Evolutionary conservation across 305 asterid species (phyloP), one percentile per base, ranked within the genome.

Genomic region (Fraxinus velutina): DNA sequence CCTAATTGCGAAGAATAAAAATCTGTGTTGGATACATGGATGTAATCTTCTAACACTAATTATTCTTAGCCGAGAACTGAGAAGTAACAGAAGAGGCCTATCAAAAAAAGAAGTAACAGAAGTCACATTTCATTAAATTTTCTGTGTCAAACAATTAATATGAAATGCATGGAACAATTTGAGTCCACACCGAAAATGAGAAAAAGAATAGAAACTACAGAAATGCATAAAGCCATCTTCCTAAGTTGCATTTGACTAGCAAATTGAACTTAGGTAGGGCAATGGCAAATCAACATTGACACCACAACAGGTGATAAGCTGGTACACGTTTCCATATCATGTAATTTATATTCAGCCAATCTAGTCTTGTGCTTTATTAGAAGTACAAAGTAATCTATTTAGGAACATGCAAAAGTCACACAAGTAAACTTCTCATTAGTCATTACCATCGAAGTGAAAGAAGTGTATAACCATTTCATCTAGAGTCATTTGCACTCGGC

Each of bases 361-460:
- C 19, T 66, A 66, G 17, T 66, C 34, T 27, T 66, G 73, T 1
- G 34, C 73, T 10, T 66, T 27, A 66, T 22, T 12, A 24, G 37
- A 66, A 4, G 37, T 29, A 70, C 74, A 68, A 10, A 9, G 37
- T 13, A 30, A 70, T 70, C 4, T 70, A 70, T 4, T 32, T 13
- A 70, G 19, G 44, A 32, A 24, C 21, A 27, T 9, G 44, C 22
- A 32, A 15, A 70, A 70, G n/a, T 30, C 75, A 70, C 62, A 6
- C 5, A 42, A 79, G 82, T 64, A 36, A 79, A 84, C 34, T 76
- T 76, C 66, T 68, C 76, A 86, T 87, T 92, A 92, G 66, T 72
- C 79, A 88, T 88, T 92, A 93, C 98, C 99, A 89, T 95, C 99
- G 24, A 93, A 91, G 87, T 92, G 97, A 86, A 93, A 92, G 86